phyloP scores from a whole-genome alignment of 1,284 basidiomycete species.

The Microbotryum silenes-acaulis region DNA sequence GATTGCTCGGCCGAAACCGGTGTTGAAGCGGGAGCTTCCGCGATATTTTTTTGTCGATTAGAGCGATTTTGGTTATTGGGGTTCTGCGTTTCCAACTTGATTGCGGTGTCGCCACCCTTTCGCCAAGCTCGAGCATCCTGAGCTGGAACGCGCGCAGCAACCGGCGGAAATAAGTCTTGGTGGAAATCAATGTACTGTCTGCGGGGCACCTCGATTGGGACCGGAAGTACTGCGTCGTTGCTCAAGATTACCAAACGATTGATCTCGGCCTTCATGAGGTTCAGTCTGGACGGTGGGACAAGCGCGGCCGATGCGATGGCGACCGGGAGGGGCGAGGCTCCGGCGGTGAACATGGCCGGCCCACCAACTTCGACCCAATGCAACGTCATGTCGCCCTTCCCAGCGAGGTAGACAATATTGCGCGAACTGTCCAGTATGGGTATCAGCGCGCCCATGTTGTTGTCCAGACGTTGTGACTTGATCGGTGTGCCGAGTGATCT shows the following conservation, averaged over 20 bases:
- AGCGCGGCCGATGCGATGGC: constrained; percentile 38
- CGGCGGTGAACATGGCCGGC: constrained; percentile 40
- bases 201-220: constrained; percentile 42
- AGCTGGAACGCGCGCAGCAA: constrained; percentile 8
- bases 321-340: constrained; percentile 34
- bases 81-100: no score
- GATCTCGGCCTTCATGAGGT: constrained; percentile 46
- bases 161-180: constrained; percentile 43
- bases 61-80: no score
- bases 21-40: no score
- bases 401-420: constrained; percentile 42
- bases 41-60: no score
- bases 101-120: no score
- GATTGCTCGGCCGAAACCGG: no score
- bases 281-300: constrained; percentile 37
- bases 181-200: constrained; percentile 46
- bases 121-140: no score
- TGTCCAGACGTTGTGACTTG: constrained; percentile 40
- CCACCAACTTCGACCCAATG: constrained; percentile 43
- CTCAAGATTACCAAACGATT: constrained; percentile 41
- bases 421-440: constrained; percentile 42
- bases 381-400: constrained; percentile 43
- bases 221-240: constrained; percentile 42
- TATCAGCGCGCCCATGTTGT: constrained; percentile 39
- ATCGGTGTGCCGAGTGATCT: constrained; percentile 27